Evolutionary conservation across 371 early-diverging fungal species (phyloP), one percentile per base, ranked within the genome.

Genomic region (Mortierella sp.): DNA sequence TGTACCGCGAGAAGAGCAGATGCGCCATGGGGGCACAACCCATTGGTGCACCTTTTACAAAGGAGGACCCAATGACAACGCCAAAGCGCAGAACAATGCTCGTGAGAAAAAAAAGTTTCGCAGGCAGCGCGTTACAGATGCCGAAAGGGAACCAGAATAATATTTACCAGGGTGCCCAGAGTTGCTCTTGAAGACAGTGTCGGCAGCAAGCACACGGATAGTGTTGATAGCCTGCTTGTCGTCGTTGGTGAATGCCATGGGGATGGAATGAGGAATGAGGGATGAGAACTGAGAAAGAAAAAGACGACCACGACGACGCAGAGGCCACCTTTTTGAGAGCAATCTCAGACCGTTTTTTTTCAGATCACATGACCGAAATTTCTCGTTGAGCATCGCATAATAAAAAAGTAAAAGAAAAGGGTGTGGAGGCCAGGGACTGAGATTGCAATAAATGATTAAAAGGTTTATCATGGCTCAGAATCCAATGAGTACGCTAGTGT

Each of bases 111-210:
- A 55, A 52, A 24, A 28, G 5, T 15, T 9, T 37, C 7, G 2
- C 12, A 23, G 41, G n/a, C 19, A 21, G 48, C 34, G 39, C 32
- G 32, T 26, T 46, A 5, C 15, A 11, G 6, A n/a, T 21, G 14
- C 9, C 21, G 30, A 19, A 23, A 30, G 15, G 21, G 53, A 28
- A 14, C 14, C 0, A n/a, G 19, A 11, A 7, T 54, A 46, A 34
- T 66, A n/a, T n/a, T n/a, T 82, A 89, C 90, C 99, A 56, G 99
- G 99, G 80, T 99, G 99, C 11, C 99, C 99, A 64, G 96, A 94
- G 80, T 95, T 94, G 73, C 99, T 95, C 64, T 92, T 92, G 78
- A 94, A 91, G 32, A 98, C 98, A 63, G 93, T 92, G 82, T 99
- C 99, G 37, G 97, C 96, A 27, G 97, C 92, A 19, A 99, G 86